Conservation (phyloP, 345 rosid genomes). For the Gossypium longicalyx region DNA sequence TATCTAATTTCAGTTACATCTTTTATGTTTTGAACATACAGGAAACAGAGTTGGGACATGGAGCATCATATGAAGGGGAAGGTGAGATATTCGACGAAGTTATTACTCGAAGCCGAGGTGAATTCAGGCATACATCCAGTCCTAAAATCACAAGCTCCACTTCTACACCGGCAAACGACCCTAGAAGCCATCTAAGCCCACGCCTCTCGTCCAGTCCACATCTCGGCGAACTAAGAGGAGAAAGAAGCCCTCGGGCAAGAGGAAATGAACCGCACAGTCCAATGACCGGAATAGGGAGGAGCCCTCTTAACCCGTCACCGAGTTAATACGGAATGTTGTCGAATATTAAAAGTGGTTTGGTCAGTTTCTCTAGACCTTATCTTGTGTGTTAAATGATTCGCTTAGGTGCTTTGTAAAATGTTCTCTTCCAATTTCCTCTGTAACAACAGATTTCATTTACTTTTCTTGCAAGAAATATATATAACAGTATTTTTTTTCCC, state of each 20-base stretch:
- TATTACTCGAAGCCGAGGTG: slow-evolving; percentile 92
- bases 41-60: slow-evolving; percentile 55
- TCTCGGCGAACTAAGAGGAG: slow-evolving; percentile 55
- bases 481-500: not conserved
- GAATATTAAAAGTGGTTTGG: slow-evolving; percentile 30
- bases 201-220: slow-evolving; percentile 54
- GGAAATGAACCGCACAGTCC: slow-evolving; percentile 48
- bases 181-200: slow-evolving; percentile 43
- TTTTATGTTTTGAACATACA: slow-evolving; percentile 16
- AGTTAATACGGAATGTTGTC: slow-evolving; percentile 13
- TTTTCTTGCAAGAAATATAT: slow-evolving; percentile 11
- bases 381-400: slow-evolving; percentile 23
- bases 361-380: slow-evolving; percentile 13
- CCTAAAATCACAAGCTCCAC: slow-evolving; percentile 72
- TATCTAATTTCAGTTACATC: not conserved
- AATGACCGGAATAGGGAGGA: slow-evolving; percentile 52
- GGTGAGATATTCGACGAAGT: slow-evolving; percentile 82
- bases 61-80: slow-evolving; percentile 51
- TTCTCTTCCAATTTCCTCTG: slow-evolving; percentile 15
- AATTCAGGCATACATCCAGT: slow-evolving; percentile 69
- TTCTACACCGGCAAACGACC: slow-evolving; percentile 49
- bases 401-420: slow-evolving; percentile 25
- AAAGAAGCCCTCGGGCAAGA: slow-evolving; percentile 48
- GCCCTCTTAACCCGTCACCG: slow-evolving; percentile 50
- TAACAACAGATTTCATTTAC: slow-evolving; percentile 16